Evolutionary conservation across 139 green algal species (phyloP).

Genomic region (Coccomyxa sp.): DNA sequence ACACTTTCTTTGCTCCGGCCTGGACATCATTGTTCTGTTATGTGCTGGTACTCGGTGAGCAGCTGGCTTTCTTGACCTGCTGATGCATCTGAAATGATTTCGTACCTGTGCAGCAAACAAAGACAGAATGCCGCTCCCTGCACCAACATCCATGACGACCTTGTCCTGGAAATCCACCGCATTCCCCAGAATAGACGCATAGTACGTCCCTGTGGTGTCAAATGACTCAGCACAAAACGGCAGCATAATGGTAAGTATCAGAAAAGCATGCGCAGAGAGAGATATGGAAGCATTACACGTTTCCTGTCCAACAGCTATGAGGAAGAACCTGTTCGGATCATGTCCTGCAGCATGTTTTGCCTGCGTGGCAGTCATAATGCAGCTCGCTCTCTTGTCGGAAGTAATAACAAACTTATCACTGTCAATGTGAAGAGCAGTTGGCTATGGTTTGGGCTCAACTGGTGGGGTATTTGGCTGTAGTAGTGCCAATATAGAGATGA

Average conservation of each 20-base stretch:
- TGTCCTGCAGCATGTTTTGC: conserved; percentile 91
- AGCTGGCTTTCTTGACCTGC: not conserved
- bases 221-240: not conserved
- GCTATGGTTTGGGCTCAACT: conserved; percentile 46
- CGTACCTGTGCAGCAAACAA: conserved; percentile 89
- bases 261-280: not conserved
- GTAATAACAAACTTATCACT: not conserved
- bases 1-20: conserved; percentile 85
- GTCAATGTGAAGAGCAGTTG: not conserved
- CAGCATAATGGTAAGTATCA: not conserved
- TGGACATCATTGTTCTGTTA: conserved; percentile 24
- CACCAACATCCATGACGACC: conserved; percentile 92
- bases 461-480: not conserved
- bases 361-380: conserved; percentile 84
- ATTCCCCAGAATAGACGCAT: conserved; percentile 86
- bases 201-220: conserved; percentile 76
- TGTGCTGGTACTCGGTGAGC: not conserved
- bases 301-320: too few species aligned
- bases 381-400: conserved; percentile 20
- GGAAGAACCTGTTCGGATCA: conserved; percentile 53
- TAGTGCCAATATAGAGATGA: conserved; percentile 77
- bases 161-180: conserved; percentile 81
- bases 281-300: not conserved
- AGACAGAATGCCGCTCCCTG: conserved; percentile 90
- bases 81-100: not conserved